Evolutionary conservation across 139 green algal genomes (phyloP), one percentile per base, ranked within the genome.

Genomic region (Chlamydomonas sp.): DNA sequence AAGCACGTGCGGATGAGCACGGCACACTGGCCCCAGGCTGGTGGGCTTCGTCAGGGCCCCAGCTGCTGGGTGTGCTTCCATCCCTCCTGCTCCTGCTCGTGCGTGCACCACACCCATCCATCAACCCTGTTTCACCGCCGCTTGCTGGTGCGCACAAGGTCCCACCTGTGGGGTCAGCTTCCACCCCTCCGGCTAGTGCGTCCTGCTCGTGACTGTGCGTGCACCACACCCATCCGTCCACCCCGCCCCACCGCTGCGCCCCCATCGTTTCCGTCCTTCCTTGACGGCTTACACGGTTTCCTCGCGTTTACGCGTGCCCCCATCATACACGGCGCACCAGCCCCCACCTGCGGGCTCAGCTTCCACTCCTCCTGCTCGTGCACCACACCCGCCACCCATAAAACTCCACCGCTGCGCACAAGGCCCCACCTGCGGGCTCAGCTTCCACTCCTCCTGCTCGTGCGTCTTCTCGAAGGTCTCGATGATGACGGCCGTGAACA

Each of bases 401-500:
- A 73, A 10, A 73, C 67, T 14, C 67, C 14, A 73, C 12, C 14
- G 67, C 10, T 10, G n/a, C 10, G 10, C n/a, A 6, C 14, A 57
- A 31, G 8, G 61, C 5, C 82, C 58, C 6, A 69, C 80, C 78
- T 91, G 63, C 1, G 93, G 92, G 72, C 88, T 87, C 5, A 95
- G 91, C 79, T 93, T 93, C 92, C 92, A 95, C 58, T 91, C 91
- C 78, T 93, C 91, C 86, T 93, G 90, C 78, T 89, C 80, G 82
- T 89, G 85, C 59, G 84, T 89, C 73, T 94, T 94, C 83, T 97
- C 94, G 75, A 97, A 97, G 68, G 93, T 96, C 88, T 97, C 94
- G 81, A 96, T 91, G 91, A 96, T 95, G 75, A 97, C 92, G n/a
- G 93, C 92, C 6, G 92, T 95, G 89, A 97, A 96, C 57, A 97